These are phyloP conservation scores for Colletotrichum acutatum DNA, from an alignment of 2,329 filamentous ascomycete genomes.

Conservation along the genomic window DNA sequence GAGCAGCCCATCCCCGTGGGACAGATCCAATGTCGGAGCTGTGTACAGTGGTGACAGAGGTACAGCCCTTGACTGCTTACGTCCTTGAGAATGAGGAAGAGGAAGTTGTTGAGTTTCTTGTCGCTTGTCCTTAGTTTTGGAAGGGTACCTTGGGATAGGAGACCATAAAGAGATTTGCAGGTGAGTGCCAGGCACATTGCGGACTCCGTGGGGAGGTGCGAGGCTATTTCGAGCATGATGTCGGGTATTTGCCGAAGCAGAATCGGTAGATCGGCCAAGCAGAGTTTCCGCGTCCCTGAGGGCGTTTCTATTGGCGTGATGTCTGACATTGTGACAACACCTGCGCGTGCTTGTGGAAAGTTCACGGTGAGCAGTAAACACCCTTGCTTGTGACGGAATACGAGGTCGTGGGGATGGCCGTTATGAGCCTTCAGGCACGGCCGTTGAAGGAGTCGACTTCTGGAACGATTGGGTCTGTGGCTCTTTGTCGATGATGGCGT, in stretches of 20 bases:
- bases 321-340: not conserved
- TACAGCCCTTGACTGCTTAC: not conserved
- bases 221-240: conserved; percentile 24
- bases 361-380: not conserved
- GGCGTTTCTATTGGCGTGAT: not conserved
- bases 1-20: not conserved
- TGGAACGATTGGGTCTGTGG: not conserved
- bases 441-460: not conserved
- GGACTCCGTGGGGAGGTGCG: conserved; percentile 27
- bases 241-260: conserved; percentile 26
- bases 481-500: not conserved
- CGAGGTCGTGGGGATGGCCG: not conserved
- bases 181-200: conserved; percentile 24
- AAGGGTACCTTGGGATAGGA: conserved; percentile 9
- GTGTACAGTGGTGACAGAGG: conserved; percentile 22
- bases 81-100: conserved; percentile 24
- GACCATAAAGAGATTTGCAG: conserved; percentile 21
- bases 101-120: not conserved
- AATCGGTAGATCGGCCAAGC: not conserved
- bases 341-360: not conserved
- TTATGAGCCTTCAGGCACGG: not conserved
- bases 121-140: not conserved
- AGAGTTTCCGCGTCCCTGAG: not conserved
- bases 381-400: not conserved
- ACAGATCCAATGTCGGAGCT: conserved; percentile 6